Evolutionary conservation across 2,329 filamentous ascomycete species (phyloP).

Genomic region (Lachnellula hyalina): DNA sequence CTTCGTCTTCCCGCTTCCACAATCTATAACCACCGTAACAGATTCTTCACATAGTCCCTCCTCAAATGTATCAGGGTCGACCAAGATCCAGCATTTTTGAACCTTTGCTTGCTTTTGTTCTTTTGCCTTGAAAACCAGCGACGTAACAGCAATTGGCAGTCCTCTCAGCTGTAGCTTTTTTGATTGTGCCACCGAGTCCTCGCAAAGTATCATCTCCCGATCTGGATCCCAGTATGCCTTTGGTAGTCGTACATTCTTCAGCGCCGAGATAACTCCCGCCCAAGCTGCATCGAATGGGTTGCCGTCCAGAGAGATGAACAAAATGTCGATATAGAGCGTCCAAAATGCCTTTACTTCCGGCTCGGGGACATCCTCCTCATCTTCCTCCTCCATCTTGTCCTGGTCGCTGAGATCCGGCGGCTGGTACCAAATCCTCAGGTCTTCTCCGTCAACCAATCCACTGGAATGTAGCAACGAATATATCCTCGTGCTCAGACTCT

Average conservation of each 20-base stretch:
- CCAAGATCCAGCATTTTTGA: slow-evolving; percentile 66
- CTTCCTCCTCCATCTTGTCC: slow-evolving; percentile 36
- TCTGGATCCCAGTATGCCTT: slow-evolving; percentile 79
- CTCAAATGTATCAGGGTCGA: slow-evolving; percentile 87
- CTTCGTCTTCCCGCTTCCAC: slow-evolving; percentile 39
- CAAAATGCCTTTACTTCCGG: slow-evolving; percentile 76
- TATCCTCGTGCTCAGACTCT: slow-evolving; percentile 74
- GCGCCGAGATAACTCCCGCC: slow-evolving; percentile 74
- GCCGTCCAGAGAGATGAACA: slow-evolving; percentile 89
- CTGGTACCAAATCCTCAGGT: slow-evolving; percentile 68
- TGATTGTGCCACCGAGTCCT: slow-evolving; percentile 49
- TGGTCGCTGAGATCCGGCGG: slow-evolving; percentile 43
- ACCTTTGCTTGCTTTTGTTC: slow-evolving; percentile 38
- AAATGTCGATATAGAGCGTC: slow-evolving; percentile 91
- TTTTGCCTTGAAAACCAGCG: slow-evolving; percentile 67
- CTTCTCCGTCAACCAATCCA: slow-evolving; percentile 56
- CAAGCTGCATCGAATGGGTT: slow-evolving; percentile 90
- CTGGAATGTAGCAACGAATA: slow-evolving; percentile 71
- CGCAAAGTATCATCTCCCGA: slow-evolving; percentile 72
- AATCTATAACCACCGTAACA: slow-evolving; percentile 79
- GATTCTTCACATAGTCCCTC: slow-evolving; percentile 77
- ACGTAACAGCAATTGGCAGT: slow-evolving; percentile 71
- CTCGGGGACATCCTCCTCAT: slow-evolving; percentile 26
- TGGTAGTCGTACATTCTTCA: slow-evolving; percentile 73
- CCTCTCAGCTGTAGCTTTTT: slow-evolving; percentile 54